Evolutionary conservation across 1,284 basidiomycete species (phyloP).

Genomic region (Grifola frondosa): DNA sequence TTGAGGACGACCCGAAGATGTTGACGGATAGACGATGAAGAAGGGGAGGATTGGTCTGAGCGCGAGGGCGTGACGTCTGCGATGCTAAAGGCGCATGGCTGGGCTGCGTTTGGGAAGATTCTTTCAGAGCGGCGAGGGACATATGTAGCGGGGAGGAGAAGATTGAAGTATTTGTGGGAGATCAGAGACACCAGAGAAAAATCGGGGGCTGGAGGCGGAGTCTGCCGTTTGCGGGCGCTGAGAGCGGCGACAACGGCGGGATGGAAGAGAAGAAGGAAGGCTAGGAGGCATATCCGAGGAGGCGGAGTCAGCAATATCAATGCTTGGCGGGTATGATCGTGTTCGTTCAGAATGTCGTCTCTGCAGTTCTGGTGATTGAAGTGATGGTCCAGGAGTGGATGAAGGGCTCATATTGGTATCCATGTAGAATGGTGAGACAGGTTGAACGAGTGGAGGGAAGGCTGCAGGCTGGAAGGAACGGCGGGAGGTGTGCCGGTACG

Average conservation of each 20-base stretch:
- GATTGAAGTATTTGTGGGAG: slow-evolving; percentile 6
- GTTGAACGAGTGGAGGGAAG: slow-evolving; percentile 46
- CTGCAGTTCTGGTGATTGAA: slow-evolving; percentile 41
- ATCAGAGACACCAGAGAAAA: slow-evolving; percentile 7
- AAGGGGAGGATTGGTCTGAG: slow-evolving; percentile 70
- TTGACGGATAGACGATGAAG: slow-evolving; percentile 71
- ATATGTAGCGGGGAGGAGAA: slow-evolving; percentile 14
- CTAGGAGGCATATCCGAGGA: slow-evolving; percentile 10
- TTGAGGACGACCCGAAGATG: slow-evolving; percentile 53
- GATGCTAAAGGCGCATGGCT: slow-evolving; percentile 17
- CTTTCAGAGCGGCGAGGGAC: slow-evolving; percentile 14
- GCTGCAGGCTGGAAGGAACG: slow-evolving; percentile 25
- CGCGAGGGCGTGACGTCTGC: slow-evolving; percentile 45
- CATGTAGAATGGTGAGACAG: slow-evolving; percentile 52
- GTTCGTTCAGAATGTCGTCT: slow-evolving; percentile 52
- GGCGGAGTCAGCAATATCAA: slow-evolving; percentile 8
- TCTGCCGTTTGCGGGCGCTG: slow-evolving; percentile 32
- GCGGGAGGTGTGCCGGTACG: slow-evolving; percentile 21
- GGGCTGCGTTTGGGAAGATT: too few species aligned
- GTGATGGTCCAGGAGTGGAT: slow-evolving; percentile 26
- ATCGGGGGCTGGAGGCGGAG: slow-evolving; percentile 17
- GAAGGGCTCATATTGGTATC: slow-evolving; percentile 31
- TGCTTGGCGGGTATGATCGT: slow-evolving; percentile 14
- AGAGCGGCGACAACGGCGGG: slow-evolving; percentile 20
- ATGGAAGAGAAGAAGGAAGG: slow-evolving; percentile 10